Percentiles rank a stretch among this genome's conserved stretches.
These are phyloP conservation scores for Paramecium pentaurelia DNA, from an alignment of 73 alveolate species.

Conservation along the genomic window DNA sequence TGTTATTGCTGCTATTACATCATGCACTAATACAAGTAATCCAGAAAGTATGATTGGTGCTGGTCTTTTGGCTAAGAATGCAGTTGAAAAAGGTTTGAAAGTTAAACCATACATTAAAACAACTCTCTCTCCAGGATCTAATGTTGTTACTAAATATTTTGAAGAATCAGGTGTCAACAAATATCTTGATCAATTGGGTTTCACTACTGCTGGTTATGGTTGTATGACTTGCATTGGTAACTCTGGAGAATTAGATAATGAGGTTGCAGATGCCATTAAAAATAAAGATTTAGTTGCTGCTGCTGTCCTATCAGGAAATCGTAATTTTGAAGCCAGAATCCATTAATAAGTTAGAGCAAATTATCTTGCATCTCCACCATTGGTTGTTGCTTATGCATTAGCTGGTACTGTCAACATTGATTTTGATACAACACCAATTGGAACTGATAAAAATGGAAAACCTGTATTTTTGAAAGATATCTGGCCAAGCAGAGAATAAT, in stretches of 20 bases:
- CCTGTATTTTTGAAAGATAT: slow-evolving; percentile 83
- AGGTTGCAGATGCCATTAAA: slow-evolving; percentile 73
- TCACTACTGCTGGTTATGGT: slow-evolving; percentile 90
- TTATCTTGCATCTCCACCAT: slow-evolving; percentile 89
- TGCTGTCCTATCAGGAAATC: slow-evolving; percentile 87
- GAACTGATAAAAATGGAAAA: slow-evolving; percentile 81
- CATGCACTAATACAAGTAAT: slow-evolving; percentile 92
- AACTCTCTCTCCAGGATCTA: slow-evolving; percentile 89
- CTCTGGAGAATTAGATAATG: slow-evolving; percentile 80
- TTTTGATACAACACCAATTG: slow-evolving; percentile 86
- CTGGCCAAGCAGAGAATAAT: slow-evolving; percentile 90
- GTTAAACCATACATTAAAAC: slow-evolving; percentile 84
- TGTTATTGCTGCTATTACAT: slow-evolving; percentile 89
- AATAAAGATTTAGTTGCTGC: slow-evolving; percentile 80
- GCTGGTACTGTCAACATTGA: slow-evolving; percentile 80
- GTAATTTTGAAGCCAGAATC: slow-evolving; percentile 92
- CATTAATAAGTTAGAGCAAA: slow-evolving; percentile 87
- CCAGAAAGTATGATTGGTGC: slow-evolving; percentile 92
- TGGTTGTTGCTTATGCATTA: slow-evolving; percentile 85
- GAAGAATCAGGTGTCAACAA: slow-evolving; percentile 71
- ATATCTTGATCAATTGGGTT: slow-evolving; percentile 80
- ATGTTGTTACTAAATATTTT: slow-evolving; percentile 80
- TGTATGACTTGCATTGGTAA: slow-evolving; percentile 94
- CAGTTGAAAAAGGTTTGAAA: slow-evolving; percentile 80
- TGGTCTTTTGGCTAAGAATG: slow-evolving; percentile 91